A percentile compares a stretch with the other conserved stretches of the same genome.
phyloP scores from a whole-genome alignment of 2,329 filamentous ascomycete species.

The Diatrype stigma region DNA sequence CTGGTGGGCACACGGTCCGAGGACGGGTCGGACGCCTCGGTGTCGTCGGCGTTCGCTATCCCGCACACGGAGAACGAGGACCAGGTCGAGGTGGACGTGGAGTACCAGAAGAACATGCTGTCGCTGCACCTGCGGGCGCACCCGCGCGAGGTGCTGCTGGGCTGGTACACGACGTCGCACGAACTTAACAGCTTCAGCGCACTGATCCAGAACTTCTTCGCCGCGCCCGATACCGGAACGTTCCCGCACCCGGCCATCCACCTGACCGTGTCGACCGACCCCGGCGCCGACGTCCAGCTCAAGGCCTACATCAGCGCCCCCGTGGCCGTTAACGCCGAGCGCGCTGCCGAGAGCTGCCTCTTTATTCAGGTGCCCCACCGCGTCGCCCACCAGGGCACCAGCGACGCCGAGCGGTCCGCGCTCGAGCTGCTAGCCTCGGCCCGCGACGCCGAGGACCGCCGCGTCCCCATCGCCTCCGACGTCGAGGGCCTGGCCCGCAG shows the following conservation, averaged over 20 bases:
- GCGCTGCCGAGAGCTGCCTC: slow-evolving; percentile 90
- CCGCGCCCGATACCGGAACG: slow-evolving; percentile 91
- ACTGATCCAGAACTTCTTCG: slow-evolving; percentile 99
- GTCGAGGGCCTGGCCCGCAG: slow-evolving; percentile 84
- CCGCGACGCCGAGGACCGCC: slow-evolving; percentile 71
- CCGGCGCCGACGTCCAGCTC: slow-evolving; percentile 83
- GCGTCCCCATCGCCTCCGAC: slow-evolving; percentile 73
- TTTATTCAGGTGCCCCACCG: slow-evolving; percentile 98
- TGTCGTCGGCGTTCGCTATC: slow-evolving; percentile 94
- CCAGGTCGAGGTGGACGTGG: slow-evolving; percentile 98
- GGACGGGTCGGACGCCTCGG: slow-evolving; percentile 94
- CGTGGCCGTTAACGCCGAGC: slow-evolving; percentile 90
- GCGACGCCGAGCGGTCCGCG: slow-evolving; percentile 57
- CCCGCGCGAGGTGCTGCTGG: slow-evolving; percentile 88
- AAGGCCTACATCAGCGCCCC: slow-evolving; percentile 93
- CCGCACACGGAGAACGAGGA: slow-evolving; percentile 98
- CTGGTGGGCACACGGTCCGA: slow-evolving; percentile 90
- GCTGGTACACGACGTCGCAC: slow-evolving; percentile 96
- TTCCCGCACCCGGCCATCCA: slow-evolving; percentile 97
- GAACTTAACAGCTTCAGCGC: slow-evolving; percentile 98
- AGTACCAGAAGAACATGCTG: slow-evolving; percentile 99
- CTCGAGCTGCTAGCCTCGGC: slow-evolving; percentile 82
- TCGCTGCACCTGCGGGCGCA: slow-evolving; percentile 89
- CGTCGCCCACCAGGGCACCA: slow-evolving; percentile 76
- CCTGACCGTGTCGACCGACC: slow-evolving; percentile 86